These are phyloP conservation scores for Globisporangium abappressorium DNA, from an alignment of 352 stramenopile species.

Conservation along the genomic window DNA sequence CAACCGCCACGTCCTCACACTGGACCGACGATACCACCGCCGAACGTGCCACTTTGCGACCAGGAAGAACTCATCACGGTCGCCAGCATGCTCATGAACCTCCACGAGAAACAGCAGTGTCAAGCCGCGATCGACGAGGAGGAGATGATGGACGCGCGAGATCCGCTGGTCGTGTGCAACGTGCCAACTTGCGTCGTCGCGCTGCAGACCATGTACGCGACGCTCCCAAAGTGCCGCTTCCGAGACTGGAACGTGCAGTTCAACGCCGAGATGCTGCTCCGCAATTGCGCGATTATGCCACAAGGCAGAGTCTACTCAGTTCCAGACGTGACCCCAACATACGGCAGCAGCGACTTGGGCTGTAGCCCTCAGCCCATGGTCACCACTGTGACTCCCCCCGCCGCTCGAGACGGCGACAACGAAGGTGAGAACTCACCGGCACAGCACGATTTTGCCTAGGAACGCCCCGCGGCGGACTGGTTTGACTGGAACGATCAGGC, in stretches of 20 bases:
- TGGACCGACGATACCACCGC: neutral
- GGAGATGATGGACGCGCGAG: conserved; percentile 37
- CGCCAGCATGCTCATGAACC: conserved; percentile 29
- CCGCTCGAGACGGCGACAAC: neutral
- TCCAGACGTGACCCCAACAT: neutral
- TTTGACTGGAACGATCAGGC: neutral
- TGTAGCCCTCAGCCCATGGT: neutral
- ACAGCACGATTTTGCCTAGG: neutral
- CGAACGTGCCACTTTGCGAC: conserved; percentile 40
- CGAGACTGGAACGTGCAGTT: conserved; percentile 46
- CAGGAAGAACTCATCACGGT: conserved; percentile 35
- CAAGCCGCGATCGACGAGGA: conserved; percentile 37
- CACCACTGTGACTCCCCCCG: too few relatives aligned
- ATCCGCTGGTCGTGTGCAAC: conserved; percentile 37
- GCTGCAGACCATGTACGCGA: conserved; percentile 53
- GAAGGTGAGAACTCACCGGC: neutral
- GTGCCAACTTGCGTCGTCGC: conserved; percentile 36
- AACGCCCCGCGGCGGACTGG: neutral
- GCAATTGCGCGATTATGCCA: conserved; percentile 46
- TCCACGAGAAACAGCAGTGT: conserved; percentile 46
- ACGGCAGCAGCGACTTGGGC: neutral
- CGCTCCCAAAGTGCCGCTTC: conserved; percentile 56
- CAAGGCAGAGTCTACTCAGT: neutral
- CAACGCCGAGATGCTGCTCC: conserved; percentile 39
- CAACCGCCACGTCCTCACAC: neutral